These are phyloP conservation scores for Euptelea pleiosperma DNA, from an alignment of 164 flowering plant species.

Conservation along the genomic window DNA sequence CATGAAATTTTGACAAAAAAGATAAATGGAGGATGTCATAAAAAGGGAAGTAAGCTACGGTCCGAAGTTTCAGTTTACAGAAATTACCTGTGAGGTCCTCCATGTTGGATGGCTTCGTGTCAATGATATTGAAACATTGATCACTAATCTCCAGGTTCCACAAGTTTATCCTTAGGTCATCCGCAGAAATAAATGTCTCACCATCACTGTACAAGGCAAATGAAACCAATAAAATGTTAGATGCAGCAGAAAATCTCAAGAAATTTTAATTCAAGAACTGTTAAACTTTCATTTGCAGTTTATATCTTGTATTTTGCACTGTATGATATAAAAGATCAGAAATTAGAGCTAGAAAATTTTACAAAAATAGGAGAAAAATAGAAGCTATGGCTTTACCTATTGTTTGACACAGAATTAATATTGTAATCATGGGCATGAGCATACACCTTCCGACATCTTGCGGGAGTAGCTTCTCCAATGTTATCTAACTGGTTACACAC, in stretches of 20 bases:
- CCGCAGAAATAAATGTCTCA: constrained; percentile 82
- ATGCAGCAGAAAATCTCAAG: background rate
- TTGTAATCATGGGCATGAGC: constrained; percentile 85
- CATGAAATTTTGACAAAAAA: background rate
- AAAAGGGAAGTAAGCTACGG: background rate
- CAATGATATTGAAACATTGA: constrained; percentile 85
- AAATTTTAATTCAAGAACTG: too few species aligned
- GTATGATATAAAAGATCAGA: background rate
- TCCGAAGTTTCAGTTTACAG: background rate
- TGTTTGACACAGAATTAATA: constrained; percentile 77
- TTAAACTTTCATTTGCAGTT: too few species aligned
- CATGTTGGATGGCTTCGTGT: constrained; percentile 81
- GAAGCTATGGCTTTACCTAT: constrained; percentile 54
- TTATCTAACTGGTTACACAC: constrained; percentile 36
- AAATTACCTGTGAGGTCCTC: constrained; percentile 78
- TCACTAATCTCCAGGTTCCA: constrained; percentile 81
- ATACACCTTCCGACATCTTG: constrained; percentile 75
- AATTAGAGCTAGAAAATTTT: background rate
- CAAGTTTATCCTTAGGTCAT: constrained; percentile 81
- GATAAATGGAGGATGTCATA: background rate
- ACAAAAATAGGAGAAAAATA: background rate
- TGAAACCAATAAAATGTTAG: background rate
- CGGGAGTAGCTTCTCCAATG: constrained; percentile 33
- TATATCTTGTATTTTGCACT: background rate
- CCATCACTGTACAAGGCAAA: constrained; percentile 55